Evolutionary conservation across 768 basidiomycete species (phyloP).

Genomic region (Pulveroboletus sp.): DNA sequence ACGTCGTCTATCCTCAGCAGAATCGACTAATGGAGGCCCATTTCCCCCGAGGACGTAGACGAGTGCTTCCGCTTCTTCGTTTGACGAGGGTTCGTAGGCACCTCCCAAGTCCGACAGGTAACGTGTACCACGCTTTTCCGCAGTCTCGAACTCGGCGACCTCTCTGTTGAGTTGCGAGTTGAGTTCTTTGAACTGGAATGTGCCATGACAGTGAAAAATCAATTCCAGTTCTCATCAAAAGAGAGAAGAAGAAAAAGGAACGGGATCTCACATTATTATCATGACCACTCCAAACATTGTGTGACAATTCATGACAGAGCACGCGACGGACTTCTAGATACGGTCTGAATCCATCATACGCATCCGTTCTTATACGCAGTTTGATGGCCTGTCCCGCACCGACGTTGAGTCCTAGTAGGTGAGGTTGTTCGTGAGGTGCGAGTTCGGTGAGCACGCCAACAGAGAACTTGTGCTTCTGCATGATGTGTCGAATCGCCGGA

Average conservation of each 20-base stretch:
- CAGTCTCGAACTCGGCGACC: slow-evolving; percentile 62
- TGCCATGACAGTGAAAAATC: slow-evolving; percentile 18
- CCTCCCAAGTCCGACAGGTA: slow-evolving; percentile 36
- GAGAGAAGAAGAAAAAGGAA: not conserved
- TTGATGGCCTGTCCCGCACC: slow-evolving; percentile 60
- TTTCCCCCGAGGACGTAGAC: slow-evolving; percentile 53
- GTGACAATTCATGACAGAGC: slow-evolving; percentile 72
- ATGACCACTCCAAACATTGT: slow-evolving; percentile 71
- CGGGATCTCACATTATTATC: slow-evolving; percentile 56
- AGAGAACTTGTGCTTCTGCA: slow-evolving; percentile 63
- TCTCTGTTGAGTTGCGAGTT: slow-evolving; percentile 73
- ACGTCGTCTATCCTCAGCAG: slow-evolving; percentile 52
- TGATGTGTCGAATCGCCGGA: slow-evolving; percentile 63
- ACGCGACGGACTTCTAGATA: slow-evolving; percentile 64
- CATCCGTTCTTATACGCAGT: slow-evolving; percentile 63
- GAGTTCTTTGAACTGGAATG: slow-evolving; percentile 62
- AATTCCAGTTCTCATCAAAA: not conserved
- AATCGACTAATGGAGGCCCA: slow-evolving; percentile 33
- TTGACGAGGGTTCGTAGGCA: slow-evolving; percentile 48
- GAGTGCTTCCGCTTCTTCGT: slow-evolving; percentile 53
- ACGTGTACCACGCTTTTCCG: slow-evolving; percentile 49
- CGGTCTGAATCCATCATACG: slow-evolving; percentile 65
- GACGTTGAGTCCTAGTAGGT: slow-evolving; percentile 64
- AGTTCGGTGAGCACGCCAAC: slow-evolving; percentile 72
- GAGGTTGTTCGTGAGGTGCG: slow-evolving; percentile 71